Conservation (phyloP, 2,329 filamentous ascomycete species). For the Neurospora crassa region DNA sequence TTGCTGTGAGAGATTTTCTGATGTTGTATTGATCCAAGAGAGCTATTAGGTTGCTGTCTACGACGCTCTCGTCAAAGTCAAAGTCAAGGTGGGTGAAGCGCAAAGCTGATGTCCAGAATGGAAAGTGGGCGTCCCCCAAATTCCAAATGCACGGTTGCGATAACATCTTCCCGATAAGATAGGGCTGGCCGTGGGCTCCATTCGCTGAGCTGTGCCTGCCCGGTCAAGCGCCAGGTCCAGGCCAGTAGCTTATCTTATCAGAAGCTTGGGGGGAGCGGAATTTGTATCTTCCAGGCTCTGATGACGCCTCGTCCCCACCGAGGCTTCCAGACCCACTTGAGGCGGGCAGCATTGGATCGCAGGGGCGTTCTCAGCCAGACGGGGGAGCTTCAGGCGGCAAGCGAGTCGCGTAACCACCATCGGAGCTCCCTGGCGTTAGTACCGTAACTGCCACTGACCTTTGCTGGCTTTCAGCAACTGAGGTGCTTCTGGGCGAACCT, state of each 20-base stretch:
- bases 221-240: not conserved
- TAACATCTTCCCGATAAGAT: constrained; percentile 25
- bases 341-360: not conserved
- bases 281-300: constrained; percentile 15
- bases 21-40: not conserved
- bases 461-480: constrained; percentile 6
- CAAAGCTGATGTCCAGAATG: not conserved
- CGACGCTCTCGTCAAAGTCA: not conserved
- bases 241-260: not conserved
- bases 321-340: not conserved
- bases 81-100: not conserved
- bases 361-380: constrained; percentile 22
- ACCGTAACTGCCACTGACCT: not conserved
- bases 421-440: constrained; percentile 13
- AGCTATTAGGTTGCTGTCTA: not conserved
- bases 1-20: not conserved
- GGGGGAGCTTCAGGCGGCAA: constrained; percentile 23
- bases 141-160: constrained; percentile 8
- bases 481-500: constrained; percentile 4
- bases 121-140: not conserved
- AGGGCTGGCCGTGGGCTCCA: not conserved
- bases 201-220: not conserved
- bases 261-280: constrained; percentile 8
- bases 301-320: constrained; percentile 11
- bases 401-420: constrained; percentile 30